Conservation (phyloP, 352 stramenopile genomes). For the Globisporangium solare region DNA sequence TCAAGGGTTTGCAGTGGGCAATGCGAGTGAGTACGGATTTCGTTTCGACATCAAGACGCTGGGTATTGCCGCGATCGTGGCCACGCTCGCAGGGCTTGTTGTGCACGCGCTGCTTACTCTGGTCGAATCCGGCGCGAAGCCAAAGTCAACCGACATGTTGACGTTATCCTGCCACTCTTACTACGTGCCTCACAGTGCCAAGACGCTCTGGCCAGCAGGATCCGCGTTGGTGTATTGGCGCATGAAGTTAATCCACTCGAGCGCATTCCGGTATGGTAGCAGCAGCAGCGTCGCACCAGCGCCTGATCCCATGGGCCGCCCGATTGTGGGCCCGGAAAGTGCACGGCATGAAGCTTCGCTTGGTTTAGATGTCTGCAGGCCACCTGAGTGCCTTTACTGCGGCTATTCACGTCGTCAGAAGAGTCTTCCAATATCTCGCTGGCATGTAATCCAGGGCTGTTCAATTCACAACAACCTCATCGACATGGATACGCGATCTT, state of each 20-base stretch:
- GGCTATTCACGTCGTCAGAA: not conserved
- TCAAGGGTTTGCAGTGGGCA: slow-evolving; percentile 1
- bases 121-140: not conserved
- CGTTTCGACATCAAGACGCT: slow-evolving; percentile 10
- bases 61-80: not conserved
- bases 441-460: slow-evolving; percentile 2
- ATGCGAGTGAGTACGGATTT: slow-evolving; percentile 10
- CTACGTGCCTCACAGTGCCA: slow-evolving; percentile 5
- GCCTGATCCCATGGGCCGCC: too few relatives aligned
- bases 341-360: too few relatives aligned
- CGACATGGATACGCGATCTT: slow-evolving; percentile 1
- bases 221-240: slow-evolving; percentile 3
- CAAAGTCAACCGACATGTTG: not conserved
- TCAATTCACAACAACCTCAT: not conserved
- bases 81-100: not conserved
- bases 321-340: too few relatives aligned
- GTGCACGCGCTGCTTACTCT: not conserved
- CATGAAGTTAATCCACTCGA: not conserved
- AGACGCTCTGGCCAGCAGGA: not conserved
- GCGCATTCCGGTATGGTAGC: not conserved
- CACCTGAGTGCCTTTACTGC: not conserved
- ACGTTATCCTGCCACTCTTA: slow-evolving; percentile 4
- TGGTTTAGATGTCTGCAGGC: too few relatives aligned
- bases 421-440: not conserved
- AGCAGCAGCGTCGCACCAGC: not conserved